Conservation (phyloP, 129 eudicot species). For the Flaveria trinervia region DNA sequence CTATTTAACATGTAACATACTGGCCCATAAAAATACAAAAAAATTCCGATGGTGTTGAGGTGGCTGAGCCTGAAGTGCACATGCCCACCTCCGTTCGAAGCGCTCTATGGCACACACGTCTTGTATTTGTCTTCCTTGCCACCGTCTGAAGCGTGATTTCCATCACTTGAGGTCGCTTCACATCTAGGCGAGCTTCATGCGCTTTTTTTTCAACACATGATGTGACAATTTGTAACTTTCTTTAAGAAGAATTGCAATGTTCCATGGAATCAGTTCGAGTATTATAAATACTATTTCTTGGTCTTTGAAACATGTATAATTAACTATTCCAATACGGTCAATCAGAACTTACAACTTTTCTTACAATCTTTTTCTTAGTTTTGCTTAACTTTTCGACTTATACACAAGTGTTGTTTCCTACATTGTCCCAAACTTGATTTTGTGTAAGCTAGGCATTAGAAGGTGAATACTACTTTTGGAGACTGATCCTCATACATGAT, state of each 20-base stretch:
- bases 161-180: neutral
- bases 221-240: neutral
- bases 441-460: neutral
- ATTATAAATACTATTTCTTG: neutral
- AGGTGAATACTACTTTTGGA: neutral
- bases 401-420: neutral
- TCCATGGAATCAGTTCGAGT: neutral
- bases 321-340: no score
- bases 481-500: neutral
- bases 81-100: neutral
- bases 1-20: neutral
- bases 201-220: neutral
- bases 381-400: no score
- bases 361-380: no score
- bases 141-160: neutral
- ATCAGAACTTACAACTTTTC: neutral
- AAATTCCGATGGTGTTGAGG: neutral
- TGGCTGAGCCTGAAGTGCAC: neutral
- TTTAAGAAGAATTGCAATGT: neutral
- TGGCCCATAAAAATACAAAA: no score
- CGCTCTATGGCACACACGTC: neutral
- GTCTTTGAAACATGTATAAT: neutral
- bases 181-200: neutral
- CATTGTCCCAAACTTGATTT: neutral
- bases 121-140: neutral